A percentile compares a stretch with the other conserved stretches of the same genome.
phyloP scores from a whole-genome alignment of 2,329 filamentous ascomycete species.

The Pseudopyrenochaeta lycopersici region DNA sequence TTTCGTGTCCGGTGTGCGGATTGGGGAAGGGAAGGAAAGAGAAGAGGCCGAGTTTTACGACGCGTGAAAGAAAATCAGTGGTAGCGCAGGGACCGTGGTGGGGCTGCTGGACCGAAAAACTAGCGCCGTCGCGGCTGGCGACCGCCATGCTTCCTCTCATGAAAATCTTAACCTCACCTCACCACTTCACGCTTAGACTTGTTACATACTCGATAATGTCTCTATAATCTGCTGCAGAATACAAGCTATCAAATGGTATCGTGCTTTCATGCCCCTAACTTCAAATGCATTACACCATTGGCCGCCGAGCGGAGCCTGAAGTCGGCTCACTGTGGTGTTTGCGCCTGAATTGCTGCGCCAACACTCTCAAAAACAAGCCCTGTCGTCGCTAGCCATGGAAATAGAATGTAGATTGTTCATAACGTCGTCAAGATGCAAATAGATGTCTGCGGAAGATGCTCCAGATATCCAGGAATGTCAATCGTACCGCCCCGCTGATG shows the following conservation, averaged over 20 bases:
- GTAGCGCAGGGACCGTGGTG: slow-evolving; percentile 25
- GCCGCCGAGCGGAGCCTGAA: slow-evolving; percentile 12
- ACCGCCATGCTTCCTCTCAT: slow-evolving; percentile 23
- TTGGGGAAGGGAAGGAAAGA: slow-evolving; percentile 53
- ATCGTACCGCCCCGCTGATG: slow-evolving; percentile 35
- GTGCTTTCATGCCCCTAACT: slow-evolving; percentile 39
- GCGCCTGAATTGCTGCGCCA: slow-evolving; percentile 1
- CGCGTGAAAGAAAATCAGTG: slow-evolving; percentile 41
- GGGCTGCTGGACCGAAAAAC: slow-evolving; percentile 15
- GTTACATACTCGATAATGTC: background rate
- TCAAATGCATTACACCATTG: slow-evolving; percentile 41
- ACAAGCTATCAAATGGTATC: slow-evolving; percentile 49
- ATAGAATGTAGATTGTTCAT: slow-evolving; percentile 33
- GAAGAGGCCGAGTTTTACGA: slow-evolving; percentile 23
- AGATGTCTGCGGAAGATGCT: slow-evolving; percentile 42
- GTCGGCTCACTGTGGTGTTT: slow-evolving; percentile 1
- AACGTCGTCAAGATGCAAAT: slow-evolving; percentile 47
- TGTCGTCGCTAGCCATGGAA: slow-evolving; percentile 15
- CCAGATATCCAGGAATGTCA: slow-evolving; percentile 40
- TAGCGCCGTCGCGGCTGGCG: slow-evolving; percentile 19
- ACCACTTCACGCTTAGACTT: background rate
- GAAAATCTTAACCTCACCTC: slow-evolving; percentile 30
- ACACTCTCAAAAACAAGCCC: slow-evolving; percentile 11
- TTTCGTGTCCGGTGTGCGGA: slow-evolving; percentile 53
- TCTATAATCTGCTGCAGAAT: slow-evolving; percentile 26